A percentile compares a stretch with the other conserved stretches of the same genome.
Evolutionary conservation across 805 yeast genomes (phyloP).

Genomic region (Ogataea chonburiensis): DNA sequence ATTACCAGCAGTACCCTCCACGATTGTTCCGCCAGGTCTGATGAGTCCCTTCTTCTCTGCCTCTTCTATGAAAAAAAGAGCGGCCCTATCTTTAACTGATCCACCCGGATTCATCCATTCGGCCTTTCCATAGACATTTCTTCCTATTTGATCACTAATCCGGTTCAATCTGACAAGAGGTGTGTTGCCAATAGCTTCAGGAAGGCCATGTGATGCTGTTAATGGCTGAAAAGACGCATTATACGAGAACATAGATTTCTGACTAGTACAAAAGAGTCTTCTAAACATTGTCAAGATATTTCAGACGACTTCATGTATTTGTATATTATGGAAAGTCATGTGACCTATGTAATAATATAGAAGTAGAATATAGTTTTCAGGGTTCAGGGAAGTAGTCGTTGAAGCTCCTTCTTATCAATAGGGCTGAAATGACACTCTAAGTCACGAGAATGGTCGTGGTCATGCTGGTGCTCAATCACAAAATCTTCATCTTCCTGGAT

Average conservation of each 20-base stretch:
- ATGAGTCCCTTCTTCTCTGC: conserved; percentile 71
- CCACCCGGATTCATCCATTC: conserved; percentile 95
- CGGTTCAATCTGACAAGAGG: conserved; percentile 67
- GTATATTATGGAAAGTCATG: conserved; percentile 19
- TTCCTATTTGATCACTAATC: conserved; percentile 56
- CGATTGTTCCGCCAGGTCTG: conserved; percentile 78
- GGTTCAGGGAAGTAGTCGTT: conserved; percentile 22
- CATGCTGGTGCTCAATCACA: conserved; percentile 33
- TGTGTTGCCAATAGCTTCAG: conserved; percentile 91
- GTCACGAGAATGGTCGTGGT: conserved; percentile 28
- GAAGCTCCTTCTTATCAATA: conserved; percentile 28
- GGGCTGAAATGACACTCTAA: conserved; percentile 16
- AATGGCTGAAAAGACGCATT: conserved; percentile 58
- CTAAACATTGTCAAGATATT: conserved; percentile 5
- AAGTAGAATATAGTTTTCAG: not conserved
- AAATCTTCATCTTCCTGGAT: conserved; percentile 34
- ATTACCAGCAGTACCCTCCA: conserved; percentile 94
- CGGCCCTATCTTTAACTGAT: conserved; percentile 89
- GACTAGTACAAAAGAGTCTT: conserved; percentile 21
- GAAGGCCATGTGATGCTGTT: conserved; percentile 63
- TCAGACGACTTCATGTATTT: no score
- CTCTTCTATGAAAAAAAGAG: conserved; percentile 69
- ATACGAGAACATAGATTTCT: conserved; percentile 21
- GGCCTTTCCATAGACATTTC: conserved; percentile 85
- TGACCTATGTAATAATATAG: conserved; percentile 9